phyloP scores from a whole-genome alignment of 78 protist genomes.

The Cavenderia fasciculata region DNA sequence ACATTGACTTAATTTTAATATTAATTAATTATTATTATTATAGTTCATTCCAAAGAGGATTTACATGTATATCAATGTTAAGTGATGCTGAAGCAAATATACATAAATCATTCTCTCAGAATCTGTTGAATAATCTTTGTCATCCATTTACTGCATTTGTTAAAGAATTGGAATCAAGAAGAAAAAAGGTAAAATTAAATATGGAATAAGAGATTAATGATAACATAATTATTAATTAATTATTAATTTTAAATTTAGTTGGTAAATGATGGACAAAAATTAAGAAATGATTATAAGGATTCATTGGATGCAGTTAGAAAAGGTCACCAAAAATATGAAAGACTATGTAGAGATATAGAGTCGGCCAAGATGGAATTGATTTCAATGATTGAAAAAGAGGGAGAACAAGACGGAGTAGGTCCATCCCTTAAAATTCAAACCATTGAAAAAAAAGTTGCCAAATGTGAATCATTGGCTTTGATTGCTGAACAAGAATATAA shows the following conservation, averaged over 20 bases:
- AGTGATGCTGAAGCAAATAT: slow-evolving; percentile 49
- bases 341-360: slow-evolving; percentile 54
- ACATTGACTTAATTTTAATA: neutral
- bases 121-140: slow-evolving; percentile 33
- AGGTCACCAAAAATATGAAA: slow-evolving; percentile 51
- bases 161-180: slow-evolving; percentile 59
- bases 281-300: slow-evolving; percentile 51
- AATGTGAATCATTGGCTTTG: slow-evolving; percentile 14
- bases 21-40: neutral
- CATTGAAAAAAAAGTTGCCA: slow-evolving; percentile 36
- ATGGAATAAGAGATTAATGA: no score
- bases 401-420: no score
- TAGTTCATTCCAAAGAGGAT: slow-evolving; percentile 61
- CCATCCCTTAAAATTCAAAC: slow-evolving; percentile 21
- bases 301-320: slow-evolving; percentile 23
- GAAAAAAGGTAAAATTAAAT: slow-evolving; percentile 21
- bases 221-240: no score
- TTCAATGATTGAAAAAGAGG: slow-evolving; percentile 6
- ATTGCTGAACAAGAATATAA: slow-evolving; percentile 66
- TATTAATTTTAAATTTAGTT: neutral
- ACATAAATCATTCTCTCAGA: slow-evolving; percentile 50
- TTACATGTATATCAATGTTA: neutral
- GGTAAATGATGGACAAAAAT: slow-evolving; percentile 50
- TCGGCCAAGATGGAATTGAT: slow-evolving; percentile 53
- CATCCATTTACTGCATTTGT: slow-evolving; percentile 54